phyloP scores from a whole-genome alignment of 768 basidiomycete genomes.

The Pleurotus cornucopiae region DNA sequence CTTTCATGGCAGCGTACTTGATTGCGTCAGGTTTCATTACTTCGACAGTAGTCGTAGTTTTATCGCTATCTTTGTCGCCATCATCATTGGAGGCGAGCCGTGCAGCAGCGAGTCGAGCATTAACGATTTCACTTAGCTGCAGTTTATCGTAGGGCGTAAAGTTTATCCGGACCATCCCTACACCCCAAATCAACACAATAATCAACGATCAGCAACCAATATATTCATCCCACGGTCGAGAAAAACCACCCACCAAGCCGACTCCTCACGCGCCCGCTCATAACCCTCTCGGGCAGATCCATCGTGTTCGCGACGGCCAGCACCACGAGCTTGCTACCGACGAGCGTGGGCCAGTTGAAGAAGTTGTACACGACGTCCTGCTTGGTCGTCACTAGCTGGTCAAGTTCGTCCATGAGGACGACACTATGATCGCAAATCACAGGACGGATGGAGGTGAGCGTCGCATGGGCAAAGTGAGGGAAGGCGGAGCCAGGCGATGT shows the following conservation, averaged over 20 bases:
- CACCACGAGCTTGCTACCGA: slow-evolving; percentile 85
- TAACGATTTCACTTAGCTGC: slow-evolving; percentile 83
- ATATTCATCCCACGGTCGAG: background rate
- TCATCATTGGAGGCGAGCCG: slow-evolving; percentile 4
- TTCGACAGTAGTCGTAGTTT: slow-evolving; percentile 25
- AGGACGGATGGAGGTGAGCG: too few relatives aligned
- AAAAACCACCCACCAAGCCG: slow-evolving; percentile 62
- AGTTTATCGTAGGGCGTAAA: slow-evolving; percentile 83
- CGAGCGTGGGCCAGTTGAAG: slow-evolving; percentile 97
- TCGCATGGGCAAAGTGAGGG: too few relatives aligned
- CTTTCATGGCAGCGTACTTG: slow-evolving; percentile 74
- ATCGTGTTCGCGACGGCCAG: slow-evolving; percentile 98
- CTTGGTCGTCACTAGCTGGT: slow-evolving; percentile 92
- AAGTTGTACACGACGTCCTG: slow-evolving; percentile 99
- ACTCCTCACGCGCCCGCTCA: slow-evolving; percentile 89
- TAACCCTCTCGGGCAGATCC: slow-evolving; percentile 93
- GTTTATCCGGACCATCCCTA: slow-evolving; percentile 88
- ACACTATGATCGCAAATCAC: slow-evolving; percentile 46
- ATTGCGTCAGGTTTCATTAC: slow-evolving; percentile 71
- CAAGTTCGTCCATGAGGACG: slow-evolving; percentile 97
- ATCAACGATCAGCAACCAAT: background rate
- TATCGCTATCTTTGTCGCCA: slow-evolving; percentile 33
- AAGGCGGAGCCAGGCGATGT: too few relatives aligned
- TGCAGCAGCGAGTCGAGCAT: slow-evolving; percentile 68
- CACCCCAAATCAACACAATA: background rate